These are phyloP conservation scores for Colletotrichum lupini DNA, from an alignment of 2,329 filamentous ascomycete species.

Conservation along the genomic window DNA sequence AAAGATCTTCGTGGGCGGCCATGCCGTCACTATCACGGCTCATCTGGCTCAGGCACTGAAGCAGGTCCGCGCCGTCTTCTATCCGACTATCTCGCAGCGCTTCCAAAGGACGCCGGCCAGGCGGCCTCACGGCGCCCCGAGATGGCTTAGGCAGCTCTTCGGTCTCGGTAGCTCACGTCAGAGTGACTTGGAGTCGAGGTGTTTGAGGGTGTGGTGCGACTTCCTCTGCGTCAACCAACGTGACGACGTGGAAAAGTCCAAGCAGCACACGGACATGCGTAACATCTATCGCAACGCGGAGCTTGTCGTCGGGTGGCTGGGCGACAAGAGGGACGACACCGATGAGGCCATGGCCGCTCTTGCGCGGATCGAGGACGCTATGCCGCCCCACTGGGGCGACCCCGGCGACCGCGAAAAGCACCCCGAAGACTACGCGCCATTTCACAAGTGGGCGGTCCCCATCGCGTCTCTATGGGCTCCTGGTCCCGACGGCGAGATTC, in stretches of 20 bases:
- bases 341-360: slow-evolving; percentile 42
- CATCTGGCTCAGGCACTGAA: slow-evolving; percentile 45
- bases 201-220: slow-evolving; percentile 46
- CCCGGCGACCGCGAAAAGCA: slow-evolving; percentile 46
- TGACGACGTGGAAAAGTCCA: slow-evolving; percentile 43
- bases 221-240: slow-evolving; percentile 43
- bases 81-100: slow-evolving; percentile 39
- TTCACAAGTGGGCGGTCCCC: slow-evolving; percentile 43
- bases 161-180: slow-evolving; percentile 30
- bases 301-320: slow-evolving; percentile 48
- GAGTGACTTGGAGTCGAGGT: slow-evolving; percentile 19
- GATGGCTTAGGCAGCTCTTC: slow-evolving; percentile 38
- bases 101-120: slow-evolving; percentile 33
- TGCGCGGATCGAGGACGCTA: slow-evolving; percentile 43
- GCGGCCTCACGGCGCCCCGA: slow-evolving; percentile 34
- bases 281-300: slow-evolving; percentile 44
- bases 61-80: slow-evolving; percentile 47
- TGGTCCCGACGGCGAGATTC: slow-evolving; percentile 37
- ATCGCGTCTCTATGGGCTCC: slow-evolving; percentile 42
- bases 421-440: slow-evolving; percentile 48
- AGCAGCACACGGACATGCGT: slow-evolving; percentile 43
- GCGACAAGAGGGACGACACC: slow-evolving; percentile 42
- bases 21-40: slow-evolving; percentile 41
- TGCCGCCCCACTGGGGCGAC: slow-evolving; percentile 46
- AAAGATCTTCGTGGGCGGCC: slow-evolving; percentile 43